Evolutionary conservation across 768 basidiomycete genomes (phyloP), one percentile per base, ranked within the genome.

Genomic region (Hirschioporus abietinus): DNA sequence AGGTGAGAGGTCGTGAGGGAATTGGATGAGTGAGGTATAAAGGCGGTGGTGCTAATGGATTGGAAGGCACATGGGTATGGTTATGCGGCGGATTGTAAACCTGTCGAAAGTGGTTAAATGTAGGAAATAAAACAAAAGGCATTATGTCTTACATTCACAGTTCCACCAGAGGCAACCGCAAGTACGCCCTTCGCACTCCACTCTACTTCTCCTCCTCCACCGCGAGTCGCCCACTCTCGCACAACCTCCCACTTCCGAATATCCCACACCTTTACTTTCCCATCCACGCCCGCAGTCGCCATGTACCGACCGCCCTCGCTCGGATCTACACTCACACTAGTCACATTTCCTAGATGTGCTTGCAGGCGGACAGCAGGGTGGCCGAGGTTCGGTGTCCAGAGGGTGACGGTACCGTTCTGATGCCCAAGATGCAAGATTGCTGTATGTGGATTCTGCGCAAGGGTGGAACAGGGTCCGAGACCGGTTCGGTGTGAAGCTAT

Each of bases 341-440:
- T 83, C 1, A 98, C 88, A 0, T 96, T 95, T 0, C 96, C 95
- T 0, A 93, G 78, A 74, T 99, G 97, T 0, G 96, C 91, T 7
- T 97, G 85, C 0, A 98, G 84, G 68, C 92, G 94, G 35, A 99
- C 93, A 1, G 93, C 95, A 0, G 96, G 92, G 67, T 93, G 90
- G 0, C 93, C 87, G 3, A 97, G 83, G 73, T 96, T 97, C 0
- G 97, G 97, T 7, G 96, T 96, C 95, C 96, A 98, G 1, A 99
- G 82, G 0, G 95, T 95, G n/a, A 98, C 91, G 26, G 88, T 89
- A 17, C 96, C 96, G 72, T 98, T 98, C 72, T 93, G 88, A 73
- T 99, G 96, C 0, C 97, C 97, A 10, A 97, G 86, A 68, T 97
- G 88, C 65, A 98, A 90, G 68, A 99, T 93, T 15, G 95, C 97